phyloP scores from a whole-genome alignment of 2,329 filamentous ascomycete genomes.

The Pseudocercospora eumusae region DNA sequence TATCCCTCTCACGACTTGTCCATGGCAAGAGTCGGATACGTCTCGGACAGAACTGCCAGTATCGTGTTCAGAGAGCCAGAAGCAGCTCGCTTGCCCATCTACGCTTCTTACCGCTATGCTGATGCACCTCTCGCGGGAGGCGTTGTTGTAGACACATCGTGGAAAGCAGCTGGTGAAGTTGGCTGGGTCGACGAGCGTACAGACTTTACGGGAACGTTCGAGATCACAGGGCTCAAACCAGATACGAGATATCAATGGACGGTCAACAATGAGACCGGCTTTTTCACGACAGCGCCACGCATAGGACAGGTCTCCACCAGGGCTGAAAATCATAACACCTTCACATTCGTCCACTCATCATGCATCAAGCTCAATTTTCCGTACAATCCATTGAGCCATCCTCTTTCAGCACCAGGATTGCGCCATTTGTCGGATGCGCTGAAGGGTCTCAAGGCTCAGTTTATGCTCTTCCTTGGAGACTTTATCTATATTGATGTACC shows the following conservation, averaged over 20 bases:
- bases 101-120: constrained; percentile 60
- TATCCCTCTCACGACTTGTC: constrained; percentile 74
- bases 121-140: constrained; percentile 31
- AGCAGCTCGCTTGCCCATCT: constrained; percentile 71
- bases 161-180: constrained; percentile 68
- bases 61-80: constrained; percentile 85
- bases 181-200: constrained; percentile 70
- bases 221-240: constrained; percentile 65
- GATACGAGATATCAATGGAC: constrained; percentile 80
- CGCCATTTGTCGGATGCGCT: constrained; percentile 73
- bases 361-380: constrained; percentile 92
- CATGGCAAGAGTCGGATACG: constrained; percentile 83
- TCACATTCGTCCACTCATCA: constrained; percentile 89
- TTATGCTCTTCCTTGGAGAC: constrained; percentile 74
- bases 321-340: constrained; percentile 64
- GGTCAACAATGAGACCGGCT: constrained; percentile 81
- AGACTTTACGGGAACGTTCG: constrained; percentile 76
- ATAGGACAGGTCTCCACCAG: constrained; percentile 60
- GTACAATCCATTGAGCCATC: constrained; percentile 80
- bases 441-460: constrained; percentile 69
- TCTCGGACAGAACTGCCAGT: constrained; percentile 76
- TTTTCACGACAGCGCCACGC: constrained; percentile 75
- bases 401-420: constrained; percentile 79
- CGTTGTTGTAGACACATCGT: constrained; percentile 54
- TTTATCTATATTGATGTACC: constrained; percentile 94